These are phyloP conservation scores for Kodamaea anthophila DNA, from an alignment of 1,139 yeast species.

Conservation along the genomic window DNA sequence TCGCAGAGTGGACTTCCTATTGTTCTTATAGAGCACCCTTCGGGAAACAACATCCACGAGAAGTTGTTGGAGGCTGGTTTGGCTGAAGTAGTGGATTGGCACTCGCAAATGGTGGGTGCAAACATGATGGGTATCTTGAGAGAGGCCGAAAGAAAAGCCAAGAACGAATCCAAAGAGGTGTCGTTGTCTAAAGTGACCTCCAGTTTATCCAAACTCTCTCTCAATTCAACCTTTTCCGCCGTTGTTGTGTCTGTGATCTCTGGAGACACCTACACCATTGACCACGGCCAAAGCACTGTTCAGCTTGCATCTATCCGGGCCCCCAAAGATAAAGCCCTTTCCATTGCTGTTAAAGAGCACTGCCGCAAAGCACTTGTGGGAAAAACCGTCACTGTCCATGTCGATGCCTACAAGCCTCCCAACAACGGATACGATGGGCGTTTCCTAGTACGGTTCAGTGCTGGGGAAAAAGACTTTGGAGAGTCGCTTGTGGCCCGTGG, in stretches of 20 bases:
- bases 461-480: conserved; percentile 51
- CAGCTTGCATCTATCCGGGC: conserved; percentile 71
- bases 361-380: conserved; percentile 63
- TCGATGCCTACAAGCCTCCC: conserved; percentile 65
- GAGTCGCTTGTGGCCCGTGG: conserved; percentile 59
- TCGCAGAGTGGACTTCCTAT: conserved; percentile 60
- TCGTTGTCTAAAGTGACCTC: conserved; percentile 40
- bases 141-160: conserved; percentile 65
- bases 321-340: conserved; percentile 49
- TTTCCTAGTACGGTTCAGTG: conserved; percentile 51
- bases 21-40: conserved; percentile 61
- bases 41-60: conserved; percentile 63
- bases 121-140: conserved; percentile 56
- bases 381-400: conserved; percentile 33
- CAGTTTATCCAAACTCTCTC: conserved; percentile 21
- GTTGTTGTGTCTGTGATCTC: conserved; percentile 55
- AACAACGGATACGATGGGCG: conserved; percentile 56
- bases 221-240: conserved; percentile 49
- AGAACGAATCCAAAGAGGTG: conserved; percentile 52
- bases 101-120: conserved; percentile 66
- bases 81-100: conserved; percentile 80
- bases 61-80: conserved; percentile 62
- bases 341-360: conserved; percentile 62
- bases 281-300: conserved; percentile 51
- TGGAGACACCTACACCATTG: conserved; percentile 60